Percentiles rank a stretch among this genome's conserved stretches.
Evolutionary conservation across 345 rosid genomes (phyloP).

Genomic region (Combretum micranthum): DNA sequence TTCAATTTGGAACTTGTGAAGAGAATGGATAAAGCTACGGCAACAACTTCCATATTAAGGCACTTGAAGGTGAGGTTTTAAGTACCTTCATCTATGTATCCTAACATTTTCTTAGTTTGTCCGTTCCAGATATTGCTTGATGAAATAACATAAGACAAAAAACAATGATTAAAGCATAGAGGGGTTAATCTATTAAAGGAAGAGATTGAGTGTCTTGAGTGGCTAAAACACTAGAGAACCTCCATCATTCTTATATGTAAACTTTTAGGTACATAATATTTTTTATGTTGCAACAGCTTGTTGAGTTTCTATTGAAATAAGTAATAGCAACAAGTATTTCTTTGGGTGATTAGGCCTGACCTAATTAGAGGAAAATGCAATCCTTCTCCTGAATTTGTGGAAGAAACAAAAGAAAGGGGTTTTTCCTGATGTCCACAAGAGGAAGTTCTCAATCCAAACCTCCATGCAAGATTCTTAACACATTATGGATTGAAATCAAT

Average conservation of each 20-base stretch:
- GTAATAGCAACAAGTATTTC: conserved; percentile 32
- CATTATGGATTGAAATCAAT: conserved; percentile 56
- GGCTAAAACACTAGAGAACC: conserved; percentile 1
- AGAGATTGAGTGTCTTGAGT: neutral
- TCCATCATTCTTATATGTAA: neutral
- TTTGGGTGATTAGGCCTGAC: conserved; percentile 50
- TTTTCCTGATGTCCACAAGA: conserved; percentile 50
- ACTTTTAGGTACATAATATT: neutral
- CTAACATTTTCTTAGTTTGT: neutral
- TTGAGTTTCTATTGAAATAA: conserved; percentile 48
- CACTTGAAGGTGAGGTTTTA: conserved; percentile 1
- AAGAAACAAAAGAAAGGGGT: conserved; percentile 21
- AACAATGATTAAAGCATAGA: neutral
- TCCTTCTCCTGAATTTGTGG: conserved; percentile 30
- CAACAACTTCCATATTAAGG: conserved; percentile 9
- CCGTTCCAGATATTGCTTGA: neutral
- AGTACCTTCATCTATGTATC: neutral
- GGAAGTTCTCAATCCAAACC: conserved; percentile 39
- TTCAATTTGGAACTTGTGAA: neutral
- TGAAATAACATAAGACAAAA: neutral
- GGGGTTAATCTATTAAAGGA: neutral
- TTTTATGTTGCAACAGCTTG: conserved; percentile 17
- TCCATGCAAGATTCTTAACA: conserved; percentile 41
- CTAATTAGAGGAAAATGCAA: conserved; percentile 24
- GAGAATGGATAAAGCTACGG: neutral